phyloP scores from a whole-genome alignment of 140 eudicot genomes.

The Anethum foeniculum region DNA sequence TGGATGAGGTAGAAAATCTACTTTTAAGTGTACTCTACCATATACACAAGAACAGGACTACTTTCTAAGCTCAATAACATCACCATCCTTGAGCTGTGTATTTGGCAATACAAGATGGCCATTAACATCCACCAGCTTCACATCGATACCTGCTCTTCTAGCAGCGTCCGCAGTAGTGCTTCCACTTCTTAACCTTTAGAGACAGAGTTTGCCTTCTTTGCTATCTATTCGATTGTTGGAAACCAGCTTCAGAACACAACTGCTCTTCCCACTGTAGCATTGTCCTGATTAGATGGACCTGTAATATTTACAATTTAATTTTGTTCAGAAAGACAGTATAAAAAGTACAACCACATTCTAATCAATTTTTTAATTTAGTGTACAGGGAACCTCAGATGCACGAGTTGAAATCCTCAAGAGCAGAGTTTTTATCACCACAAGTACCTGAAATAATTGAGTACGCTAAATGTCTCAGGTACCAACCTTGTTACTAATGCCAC shows the following conservation, averaged over 20 bases:
- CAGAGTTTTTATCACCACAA: not conserved
- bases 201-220: conserved; percentile 14
- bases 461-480: not conserved
- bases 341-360: not conserved
- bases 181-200: conserved; percentile 52
- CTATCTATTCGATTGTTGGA: conserved; percentile 21
- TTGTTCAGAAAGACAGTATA: not conserved
- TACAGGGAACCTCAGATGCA: not conserved
- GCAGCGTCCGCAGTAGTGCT: conserved; percentile 98
- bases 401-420: not conserved
- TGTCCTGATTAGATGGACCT: conserved; percentile 80
- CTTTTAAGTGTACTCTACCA: not conserved
- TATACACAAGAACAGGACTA: conserved; percentile 5
- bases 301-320: not conserved
- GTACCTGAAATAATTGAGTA: not conserved
- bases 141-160: conserved; percentile 69
- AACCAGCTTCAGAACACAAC: conserved; percentile 74
- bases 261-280: conserved; percentile 98
- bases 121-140: conserved; percentile 77
- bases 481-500: conserved; percentile 76
- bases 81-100: conserved; percentile 87
- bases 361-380: not conserved
- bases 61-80: conserved; percentile 74
- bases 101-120: conserved; percentile 70
- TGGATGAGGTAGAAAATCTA: not conserved